Base-by-base conservation (phyloP, 108 stramenopile species). In the Pseudonitzschia multistriata region DNA sequence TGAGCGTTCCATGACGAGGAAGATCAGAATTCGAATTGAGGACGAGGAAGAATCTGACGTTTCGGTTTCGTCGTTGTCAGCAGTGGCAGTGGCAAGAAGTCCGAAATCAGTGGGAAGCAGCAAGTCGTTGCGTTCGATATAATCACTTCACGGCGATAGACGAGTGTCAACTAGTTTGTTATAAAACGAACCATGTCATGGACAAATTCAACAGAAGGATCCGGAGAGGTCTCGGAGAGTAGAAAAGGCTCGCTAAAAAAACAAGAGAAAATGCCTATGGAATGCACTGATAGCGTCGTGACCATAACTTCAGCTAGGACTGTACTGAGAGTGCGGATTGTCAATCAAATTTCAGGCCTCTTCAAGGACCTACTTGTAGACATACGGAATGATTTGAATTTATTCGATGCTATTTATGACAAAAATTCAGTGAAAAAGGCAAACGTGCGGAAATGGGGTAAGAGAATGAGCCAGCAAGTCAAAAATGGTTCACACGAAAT, bases 371-470 rank as follows among this genome's bases (percentile, higher is more conserved):
- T 78, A 19, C 33, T 78, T 22, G 60, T 78, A 30, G 55, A 67
- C 5, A 71, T 78, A 25, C 40, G 60, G 13, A 52, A 78, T 22
- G 39, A 70, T 33, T 33, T 66, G 36, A 78, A 55, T 8, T 37
- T 78, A 3, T 72, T 42, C 54, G 77, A 72, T 55, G 36, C 71
- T 49, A 42, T 78, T 21, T 78, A 78, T 40, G 39, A 78, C 67
- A 39, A 72, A 29, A 27, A 28, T 0, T 49, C 37, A n/a, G 77
- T 78, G 2, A 78, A 78, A 54, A 62, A 65, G 21, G 77, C 77
- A 5, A 62, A 78, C 60, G 61, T 72, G 6, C 66, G 77, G 13
- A 78, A 78, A 47, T 78, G 77, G 77, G 66, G 77, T n/a, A 19
- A 37, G 0, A 13, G n/a, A 15, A 35, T 68, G 42, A 71, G 31